Base-by-base conservation (phyloP, 257 asterid genomes). In the Oldenlandia corymbosa region DNA sequence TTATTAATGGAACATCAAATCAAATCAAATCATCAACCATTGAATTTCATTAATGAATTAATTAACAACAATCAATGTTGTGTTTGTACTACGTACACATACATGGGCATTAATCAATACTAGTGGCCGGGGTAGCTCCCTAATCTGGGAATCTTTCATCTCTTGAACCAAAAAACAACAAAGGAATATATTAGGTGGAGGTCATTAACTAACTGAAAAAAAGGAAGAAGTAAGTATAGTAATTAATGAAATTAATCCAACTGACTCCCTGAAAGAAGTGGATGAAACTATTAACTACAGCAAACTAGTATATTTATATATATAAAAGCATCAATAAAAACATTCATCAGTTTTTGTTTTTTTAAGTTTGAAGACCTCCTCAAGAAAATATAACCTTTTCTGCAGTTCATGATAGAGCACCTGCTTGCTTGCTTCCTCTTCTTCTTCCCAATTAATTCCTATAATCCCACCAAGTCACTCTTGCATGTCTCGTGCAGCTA, bases 401-500 rank as follows among this genome's bases (percentile, higher is more conserved):
- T 4, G 39, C 39, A 34, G 39, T 3, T 34, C 39, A 34, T n/a
- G 39, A 7, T 16, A 18, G 43, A 36, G 7, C 70, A 27, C 60
- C 18, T 45, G 63, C 24, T 43, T 30, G 66, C 37, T 54, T 58
- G 51, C 39, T 34, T 34, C 39, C 39, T 34, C 39, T 34, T 34
- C 39, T 39, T 52, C 64, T 43, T 58, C 73, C 63, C 27, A 32
- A 62, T 39, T 3, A 45, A 13, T 34, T 34, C 39, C 39, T 3
- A 45, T n/a, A 47, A 47, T 7, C 57, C 31, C 39, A 34, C n/a
- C n/a, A 9, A 34, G 6, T 34, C 23, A 23, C 57, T 52, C 42
- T 73, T 59, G 59, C 75, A 69, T 68, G 68, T 60, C 71, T 62
- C 80, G 74, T 76, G 79, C 83, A 73, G 53, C 9, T 27, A 16